Evolutionary conservation across 345 rosid species (phyloP).

Genomic region (Eucalyptus cladocalyx): DNA sequence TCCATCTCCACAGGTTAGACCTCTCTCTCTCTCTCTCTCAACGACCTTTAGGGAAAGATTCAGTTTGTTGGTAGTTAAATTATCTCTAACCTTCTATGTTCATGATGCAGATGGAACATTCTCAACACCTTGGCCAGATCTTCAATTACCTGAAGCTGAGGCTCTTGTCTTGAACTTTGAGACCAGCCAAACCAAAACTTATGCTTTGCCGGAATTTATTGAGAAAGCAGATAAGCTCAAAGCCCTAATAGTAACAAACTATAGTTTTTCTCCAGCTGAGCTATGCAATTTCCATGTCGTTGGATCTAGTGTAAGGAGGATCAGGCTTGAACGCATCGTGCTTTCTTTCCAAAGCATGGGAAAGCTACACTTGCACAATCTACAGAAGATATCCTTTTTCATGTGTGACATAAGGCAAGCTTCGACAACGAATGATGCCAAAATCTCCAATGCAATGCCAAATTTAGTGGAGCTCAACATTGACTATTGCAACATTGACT

Average conservation of each 20-base stretch:
- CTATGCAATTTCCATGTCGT: conserved; percentile 20
- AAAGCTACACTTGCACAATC: neutral
- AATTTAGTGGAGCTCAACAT: conserved; percentile 37
- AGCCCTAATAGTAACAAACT: conserved; percentile 26
- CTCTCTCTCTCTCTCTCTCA: neutral
- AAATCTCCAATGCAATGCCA: conserved; percentile 3
- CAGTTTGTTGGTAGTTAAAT: neutral
- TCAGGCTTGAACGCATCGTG: conserved; percentile 33
- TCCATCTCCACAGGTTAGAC: conserved; percentile 15
- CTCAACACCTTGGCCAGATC: conserved; percentile 23
- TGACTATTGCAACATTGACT: conserved; percentile 30
- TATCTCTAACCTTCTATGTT: neutral
- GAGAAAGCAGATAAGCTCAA: conserved; percentile 27
- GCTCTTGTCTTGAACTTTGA: conserved; percentile 33
- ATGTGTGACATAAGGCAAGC: conserved; percentile 27
- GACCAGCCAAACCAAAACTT: neutral
- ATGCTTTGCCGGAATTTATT: conserved; percentile 35
- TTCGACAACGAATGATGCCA: neutral
- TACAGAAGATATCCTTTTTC: conserved; percentile 30
- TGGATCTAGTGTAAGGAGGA: conserved; percentile 31
- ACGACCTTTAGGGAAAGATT: neutral
- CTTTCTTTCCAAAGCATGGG: neutral
- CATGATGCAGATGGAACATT: conserved; percentile 34
- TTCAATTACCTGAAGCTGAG: conserved; percentile 28
- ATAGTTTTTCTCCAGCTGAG: conserved; percentile 11